Base-by-base conservation (phyloP, 305 asterid species). In the Lippia alba region DNA sequence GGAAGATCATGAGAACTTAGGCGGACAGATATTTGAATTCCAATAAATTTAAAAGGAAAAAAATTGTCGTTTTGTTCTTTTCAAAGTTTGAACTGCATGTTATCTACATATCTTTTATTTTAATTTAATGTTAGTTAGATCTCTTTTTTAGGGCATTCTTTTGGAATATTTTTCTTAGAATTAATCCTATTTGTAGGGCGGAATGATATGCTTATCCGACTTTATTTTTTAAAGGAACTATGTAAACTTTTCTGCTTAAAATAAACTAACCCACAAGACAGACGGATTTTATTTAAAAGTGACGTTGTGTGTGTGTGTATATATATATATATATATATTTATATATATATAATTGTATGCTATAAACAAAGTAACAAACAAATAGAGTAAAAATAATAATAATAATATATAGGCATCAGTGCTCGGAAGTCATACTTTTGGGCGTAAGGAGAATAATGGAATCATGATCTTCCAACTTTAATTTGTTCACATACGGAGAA, bases 51-150 rank as follows among this genome's bases (percentile, higher is more conserved):
- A 24, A 24, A 24, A 72, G 24, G 40, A 44, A 18, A 44, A 60
- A 60, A 70, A 50, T 34, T 67, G 73, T 9, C 62, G 50, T 62
- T 51, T 62, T 80, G 75, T 71, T 73, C 61, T 79, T 78, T 84
- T 78, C 74, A 76, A 78, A 39, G 17, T 72, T 60, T 56, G 39
- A 19, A 10, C 8, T 54, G 5, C 18, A 6, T 12, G 4, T 14
- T 18, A 51, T 51, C 12, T 51, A 5, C 19, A 0, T 20, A n/a
- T 65, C 45, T 51, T 18, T 46, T 12, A 6, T 0, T 19, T 33
- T 2, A n/a, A 41, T 3, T 56, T 32, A 10, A 19, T 19, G 5
- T 10, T 57, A 73, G 14, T 74, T 54, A 20, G 69, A 8, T 54
- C 39, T 62, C 14, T 36, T 61, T 59, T 62, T 12, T 61, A 55